Base-by-base conservation (phyloP, 2,329 filamentous ascomycete genomes). In the Trichoderma lentiforme region DNA sequence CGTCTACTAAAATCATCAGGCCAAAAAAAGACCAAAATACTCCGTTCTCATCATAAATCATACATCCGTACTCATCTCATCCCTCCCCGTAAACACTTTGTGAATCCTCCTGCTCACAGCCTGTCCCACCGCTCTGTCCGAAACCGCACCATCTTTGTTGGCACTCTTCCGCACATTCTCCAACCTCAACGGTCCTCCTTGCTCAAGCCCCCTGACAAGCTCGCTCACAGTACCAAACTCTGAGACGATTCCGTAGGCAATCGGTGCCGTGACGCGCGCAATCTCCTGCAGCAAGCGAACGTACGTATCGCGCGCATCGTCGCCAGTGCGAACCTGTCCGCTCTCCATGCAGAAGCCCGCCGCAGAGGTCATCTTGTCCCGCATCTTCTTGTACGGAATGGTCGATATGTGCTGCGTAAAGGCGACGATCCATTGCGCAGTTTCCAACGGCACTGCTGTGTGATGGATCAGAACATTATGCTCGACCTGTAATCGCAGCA, bases 341-440 rank as follows among this genome's bases (percentile, higher is more conserved):
- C 85, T 84, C 68, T 93, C 92, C 91, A 95, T 94, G 81, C 92
- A 95, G 79, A 95, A 95, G 0, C 87, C 85, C 1, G 89, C 89
- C 14, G 86, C 84, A 1, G 86, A 84, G 69, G 83, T 84, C 63
- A 81, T 79, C 39, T 81, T 80, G 70, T 89, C 87, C 26, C 82
- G 81, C 75, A 86, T 85, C 66, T 83, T 87, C 74, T 89, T 88
- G 80, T 95, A 95, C 0, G 92, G 93, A 26, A 92, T 89, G 1
- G 90, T 92, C 8, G 91, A 92, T 63, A 95, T 90, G 78, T 95
- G 91, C 77, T 94, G 91, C 0, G 93, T 95, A 76, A 95, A 93
- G 39, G 87, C 84, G 34, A 86, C 83, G 34, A 95, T 89, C 91
- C 92, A 93, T 75, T 91, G 87, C 2, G 92, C 91, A 1, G 91